phyloP scores from a whole-genome alignment of 345 rosid genomes.

The Dovyalis caffra region DNA sequence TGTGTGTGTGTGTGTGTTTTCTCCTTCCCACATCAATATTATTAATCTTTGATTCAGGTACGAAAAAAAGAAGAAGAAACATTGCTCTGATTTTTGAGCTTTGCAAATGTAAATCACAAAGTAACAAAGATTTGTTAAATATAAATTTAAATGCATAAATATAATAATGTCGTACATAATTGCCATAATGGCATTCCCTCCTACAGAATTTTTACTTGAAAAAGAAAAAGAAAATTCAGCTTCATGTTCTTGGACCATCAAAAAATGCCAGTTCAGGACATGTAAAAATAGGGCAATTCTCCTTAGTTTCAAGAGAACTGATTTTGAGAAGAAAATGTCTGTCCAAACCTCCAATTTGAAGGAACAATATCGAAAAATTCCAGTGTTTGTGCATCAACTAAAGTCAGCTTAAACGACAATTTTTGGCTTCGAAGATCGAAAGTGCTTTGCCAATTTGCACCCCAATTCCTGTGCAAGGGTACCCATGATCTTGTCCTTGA shows the following conservation, averaged over 20 bases:
- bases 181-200: too few relatives aligned
- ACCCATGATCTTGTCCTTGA: conserved; percentile 53
- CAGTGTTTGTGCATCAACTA: conserved; percentile 49
- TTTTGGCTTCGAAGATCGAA: conserved; percentile 52
- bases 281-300: neutral
- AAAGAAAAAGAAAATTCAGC: neutral
- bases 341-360: conserved; percentile 66
- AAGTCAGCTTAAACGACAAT: conserved; percentile 57
- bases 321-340: conserved; percentile 58
- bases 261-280: conserved; percentile 22
- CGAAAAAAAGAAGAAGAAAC: too few relatives aligned
- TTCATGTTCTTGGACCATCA: conserved; percentile 11
- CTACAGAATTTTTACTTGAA: too few relatives aligned
- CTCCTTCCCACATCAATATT: too few relatives aligned
- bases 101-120: too few relatives aligned
- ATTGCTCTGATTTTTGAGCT: too few relatives aligned
- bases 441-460: conserved; percentile 75
- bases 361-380: conserved; percentile 60
- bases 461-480: conserved; percentile 66
- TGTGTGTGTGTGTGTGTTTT: too few relatives aligned
- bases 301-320: conserved; percentile 40
- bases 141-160: too few relatives aligned
- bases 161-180: too few relatives aligned
- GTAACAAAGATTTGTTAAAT: too few relatives aligned
- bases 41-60: too few relatives aligned